Evolutionary conservation across 2,329 filamentous ascomycete species (phyloP), one percentile per base, ranked within the genome.

Genomic region (Botrytis sinoallii): DNA sequence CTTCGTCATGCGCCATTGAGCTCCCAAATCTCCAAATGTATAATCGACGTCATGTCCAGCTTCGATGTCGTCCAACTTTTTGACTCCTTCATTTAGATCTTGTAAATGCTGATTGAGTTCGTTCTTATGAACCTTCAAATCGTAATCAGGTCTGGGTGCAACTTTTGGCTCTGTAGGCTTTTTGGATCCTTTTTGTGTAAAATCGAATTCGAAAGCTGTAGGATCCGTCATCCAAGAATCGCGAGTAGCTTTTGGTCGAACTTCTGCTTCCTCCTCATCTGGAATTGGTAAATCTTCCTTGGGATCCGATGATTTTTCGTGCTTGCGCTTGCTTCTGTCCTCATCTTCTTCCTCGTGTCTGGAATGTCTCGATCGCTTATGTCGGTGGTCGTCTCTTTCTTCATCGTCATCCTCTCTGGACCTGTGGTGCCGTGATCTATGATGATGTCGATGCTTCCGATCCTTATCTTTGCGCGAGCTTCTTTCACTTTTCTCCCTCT

Each of bases 151-250:
- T 61, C 79, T 79, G 44, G 75, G 74, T 29, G 77, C 75, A n/a
- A 76, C 71, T 57, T 74, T 68, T 48, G 68, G 44, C 44, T 84
- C 84, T 77, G 90, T 90, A 10, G 84, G 81, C 75, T 89, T 89
- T 75, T 87, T 86, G 1, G 83, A 83, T 6, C 84, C 85, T 75
- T 88, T 86, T 80, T 93, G 88, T 69, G 94, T 87, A 81, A 97
- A 97, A 80, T 98, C 95, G 73, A 98, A 86, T 71, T 95, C 91
- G 52, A 97, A 84, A 0, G 91, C 90, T 0, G 93, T 93, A 0
- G 95, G 94, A 0, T 92, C 92, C 74, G 94, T 91, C 96, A 99
- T 99, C 95, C 97, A 99, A 0, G 92, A 89, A 82, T 98, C 96
- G 76, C 97, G 89, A 77, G 90, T 87, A 46, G 75, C 70, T 61